Percentiles rank a stretch among this genome's conserved stretches.
Evolutionary conservation across 225 moss, liverwort and hornwort species (phyloP).

Genomic region (Marchantia polymorpha): DNA sequence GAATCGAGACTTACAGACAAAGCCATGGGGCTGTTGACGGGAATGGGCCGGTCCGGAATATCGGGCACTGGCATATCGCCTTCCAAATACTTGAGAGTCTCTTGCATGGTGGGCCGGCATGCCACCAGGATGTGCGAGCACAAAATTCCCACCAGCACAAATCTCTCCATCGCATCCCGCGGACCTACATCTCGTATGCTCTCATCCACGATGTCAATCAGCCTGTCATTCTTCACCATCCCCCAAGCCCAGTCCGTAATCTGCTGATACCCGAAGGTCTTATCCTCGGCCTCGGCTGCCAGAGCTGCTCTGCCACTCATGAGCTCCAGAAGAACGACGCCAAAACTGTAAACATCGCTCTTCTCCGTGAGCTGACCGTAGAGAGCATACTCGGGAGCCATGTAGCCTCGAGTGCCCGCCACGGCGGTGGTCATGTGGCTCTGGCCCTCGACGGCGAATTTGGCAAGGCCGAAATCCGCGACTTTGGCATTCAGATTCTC

Average conservation of each 20-base stretch:
- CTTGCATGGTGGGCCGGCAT: constrained; percentile 67
- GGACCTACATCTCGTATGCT: constrained; percentile 46
- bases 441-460: constrained; percentile 54
- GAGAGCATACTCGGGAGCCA: constrained; percentile 77
- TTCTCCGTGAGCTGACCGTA: constrained; percentile 78
- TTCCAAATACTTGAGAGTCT: constrained; percentile 60
- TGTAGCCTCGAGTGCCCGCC: constrained; percentile 71
- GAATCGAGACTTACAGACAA: background rate
- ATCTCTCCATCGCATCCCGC: constrained; percentile 60
- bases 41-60: constrained; percentile 63
- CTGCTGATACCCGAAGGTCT: constrained; percentile 19
- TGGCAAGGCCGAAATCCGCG: constrained; percentile 76
- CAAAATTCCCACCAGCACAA: constrained; percentile 63
- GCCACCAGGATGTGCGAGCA: constrained; percentile 76
- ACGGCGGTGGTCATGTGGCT: constrained; percentile 49
- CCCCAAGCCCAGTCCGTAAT: constrained; percentile 90
- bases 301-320: constrained; percentile 72
- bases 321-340: constrained; percentile 81
- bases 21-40: constrained; percentile 25
- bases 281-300: background rate
- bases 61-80: constrained; percentile 52
- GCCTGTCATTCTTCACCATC: constrained; percentile 51
- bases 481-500: constrained; percentile 57
- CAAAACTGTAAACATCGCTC: constrained; percentile 88
- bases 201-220: constrained; percentile 52